Evolutionary conservation across 2,329 filamentous ascomycete genomes (phyloP), one percentile per base, ranked within the genome.

Genomic region (Pseudogymnoascus sp.): DNA sequence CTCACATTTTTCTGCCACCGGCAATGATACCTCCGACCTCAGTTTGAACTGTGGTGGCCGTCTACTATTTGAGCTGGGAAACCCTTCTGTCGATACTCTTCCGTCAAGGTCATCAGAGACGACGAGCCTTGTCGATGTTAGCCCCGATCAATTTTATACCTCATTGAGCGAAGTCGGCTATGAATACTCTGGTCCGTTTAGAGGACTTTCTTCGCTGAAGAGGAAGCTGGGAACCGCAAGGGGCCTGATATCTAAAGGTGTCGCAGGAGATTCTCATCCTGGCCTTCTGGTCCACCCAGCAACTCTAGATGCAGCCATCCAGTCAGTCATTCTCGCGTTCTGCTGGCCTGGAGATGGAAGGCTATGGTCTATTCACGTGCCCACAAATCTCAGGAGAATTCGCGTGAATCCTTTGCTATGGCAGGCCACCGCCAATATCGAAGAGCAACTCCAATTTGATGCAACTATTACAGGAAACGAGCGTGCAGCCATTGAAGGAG

Each of bases 241-340:
- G 35, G 62, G 58, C 18, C 3, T 39, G 20, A 38, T 50, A 58
- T 60, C 34, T 37, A 39, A 9, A 2, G 39, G 16, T n/a, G 32
- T 41, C 1, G 43, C 58, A n/a, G 16, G 20, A 0, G 50, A 35
- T 22, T 38, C 20, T 58, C 43, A 59, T 12, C n/a, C 34, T 14
- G 28, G 65, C 35, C n/a, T 62, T 22, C 34, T 82, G 3, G 75
- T 85, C 20, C 82, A 85, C 63, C 83, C 82, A 0, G 77, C 79
- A 2, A 81, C 79, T 0, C 72, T 85, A 11, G 82, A 85, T 63
- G 71, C 77, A 2, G 78, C 83, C 69, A 77, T 85, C 22, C 82
- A 85, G 60, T 75, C 76, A 0, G 72, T 80, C 1, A 78, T 84
- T 4, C 59, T 65, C 3, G 67, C 68, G 3, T 65, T 57, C 25